These are phyloP conservation scores for Fonsecaea monophora DNA, from an alignment of 2,329 filamentous ascomycete species.

Conservation along the genomic window DNA sequence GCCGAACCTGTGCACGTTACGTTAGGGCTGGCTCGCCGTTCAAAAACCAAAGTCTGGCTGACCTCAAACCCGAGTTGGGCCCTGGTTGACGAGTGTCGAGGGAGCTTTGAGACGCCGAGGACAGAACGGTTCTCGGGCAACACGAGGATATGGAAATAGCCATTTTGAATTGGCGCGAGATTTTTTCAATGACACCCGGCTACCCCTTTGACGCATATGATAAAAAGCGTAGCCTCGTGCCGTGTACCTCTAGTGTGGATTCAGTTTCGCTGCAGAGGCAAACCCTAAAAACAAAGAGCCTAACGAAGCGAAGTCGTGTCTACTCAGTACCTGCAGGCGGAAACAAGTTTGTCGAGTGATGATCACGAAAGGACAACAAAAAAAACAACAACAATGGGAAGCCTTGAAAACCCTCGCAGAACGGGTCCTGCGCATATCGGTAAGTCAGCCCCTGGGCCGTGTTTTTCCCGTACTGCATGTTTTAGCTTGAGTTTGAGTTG, in stretches of 20 bases:
- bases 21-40: background rate
- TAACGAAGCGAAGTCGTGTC: background rate
- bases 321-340: background rate
- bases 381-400: background rate
- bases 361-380: background rate
- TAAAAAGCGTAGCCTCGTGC: conserved; percentile 10
- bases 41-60: background rate
- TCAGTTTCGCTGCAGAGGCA: background rate
- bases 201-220: background rate
- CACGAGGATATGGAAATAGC: background rate
- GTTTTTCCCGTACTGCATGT: background rate
- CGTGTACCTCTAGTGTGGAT: background rate
- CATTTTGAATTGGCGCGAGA: no score
- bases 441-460: background rate
- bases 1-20: background rate
- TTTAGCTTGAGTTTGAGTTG: background rate
- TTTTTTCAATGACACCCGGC: no score
- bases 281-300: background rate
- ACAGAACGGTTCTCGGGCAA: background rate
- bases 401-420: background rate
- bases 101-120: background rate
- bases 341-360: background rate
- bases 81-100: background rate
- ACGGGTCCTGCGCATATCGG: background rate
- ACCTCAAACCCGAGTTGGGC: background rate